A percentile compares a stretch with the other conserved stretches of the same genome.
Evolutionary conservation across 106 monocot genomes (phyloP).

Genomic region (Xerophyta viscosa): DNA sequence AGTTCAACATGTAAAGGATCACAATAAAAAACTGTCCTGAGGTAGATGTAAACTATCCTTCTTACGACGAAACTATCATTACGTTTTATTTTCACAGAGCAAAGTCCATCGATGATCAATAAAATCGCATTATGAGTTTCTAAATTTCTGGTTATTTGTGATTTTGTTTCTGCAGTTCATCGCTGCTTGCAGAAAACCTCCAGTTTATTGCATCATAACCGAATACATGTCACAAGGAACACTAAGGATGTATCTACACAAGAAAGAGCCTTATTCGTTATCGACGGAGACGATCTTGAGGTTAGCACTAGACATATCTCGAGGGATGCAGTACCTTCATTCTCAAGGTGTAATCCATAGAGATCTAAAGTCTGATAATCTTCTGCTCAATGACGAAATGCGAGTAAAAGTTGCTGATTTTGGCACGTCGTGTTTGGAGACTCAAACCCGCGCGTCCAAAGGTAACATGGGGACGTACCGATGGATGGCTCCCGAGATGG

Average conservation of each 20-base stretch:
- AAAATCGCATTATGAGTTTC: background rate
- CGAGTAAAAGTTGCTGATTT: conserved; percentile 39
- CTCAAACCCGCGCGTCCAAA: conserved; percentile 23
- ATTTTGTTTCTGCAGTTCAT: conserved; percentile 13
- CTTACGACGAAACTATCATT: no score
- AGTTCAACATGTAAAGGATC: no score
- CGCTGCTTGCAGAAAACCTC: conserved; percentile 27
- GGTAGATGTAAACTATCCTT: no score
- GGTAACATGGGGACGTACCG: conserved; percentile 40
- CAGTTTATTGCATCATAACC: conserved; percentile 32
- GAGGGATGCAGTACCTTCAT: conserved; percentile 31
- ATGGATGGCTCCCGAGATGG: conserved; percentile 44
- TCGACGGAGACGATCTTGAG: conserved; percentile 20
- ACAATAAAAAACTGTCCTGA: no score
- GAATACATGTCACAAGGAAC: conserved; percentile 30
- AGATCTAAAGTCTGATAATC: conserved; percentile 32
- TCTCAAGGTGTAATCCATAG: conserved; percentile 26
- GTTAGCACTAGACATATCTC: conserved; percentile 28
- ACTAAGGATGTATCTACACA: conserved; percentile 25
- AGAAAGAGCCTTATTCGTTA: conserved; percentile 22
- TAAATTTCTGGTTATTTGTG: no score
- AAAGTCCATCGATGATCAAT: background rate
- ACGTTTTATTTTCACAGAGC: no score
- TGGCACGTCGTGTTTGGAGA: conserved; percentile 27
- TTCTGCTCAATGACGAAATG: conserved; percentile 22